Base-by-base conservation (phyloP, 2,329 filamentous ascomycete genomes). In the Trichoderma gracile region DNA sequence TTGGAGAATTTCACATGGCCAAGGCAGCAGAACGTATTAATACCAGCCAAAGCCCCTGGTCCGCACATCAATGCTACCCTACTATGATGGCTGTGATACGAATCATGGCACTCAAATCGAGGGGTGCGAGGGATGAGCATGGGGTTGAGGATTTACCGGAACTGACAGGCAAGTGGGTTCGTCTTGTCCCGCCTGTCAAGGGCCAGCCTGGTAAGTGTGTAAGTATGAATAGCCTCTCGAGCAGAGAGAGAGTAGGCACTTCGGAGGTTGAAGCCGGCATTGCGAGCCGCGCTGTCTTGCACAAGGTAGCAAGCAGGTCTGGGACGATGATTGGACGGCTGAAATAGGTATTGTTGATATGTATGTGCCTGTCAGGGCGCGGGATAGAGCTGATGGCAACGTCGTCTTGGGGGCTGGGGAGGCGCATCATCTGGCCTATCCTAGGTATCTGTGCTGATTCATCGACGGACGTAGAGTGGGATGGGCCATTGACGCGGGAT, bases 81-180 rank as follows among this genome's bases (percentile, higher is more conserved):
- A 14, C 33, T 38, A 8, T 5, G 14, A 38, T 38, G 27, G 5
- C 6, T 30, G 27, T 30, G 27, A 30, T 30, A 30, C 27, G 27
- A 30, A 30, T 30, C 10, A 38, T 14, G 33, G 12, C 10, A 38
- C 33, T 38, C 7, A 14, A 14, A 33, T 33, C 30, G 30, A 33
- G 30, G 30, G 30, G 30, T 33, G 30, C 3, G 30, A 9, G 30
- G 10, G 30, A 33, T 9, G 30, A 47, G 25, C 40, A 33, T 45
- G 58, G 40, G 58, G 58, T 23, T 61, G 49, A 46, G 49, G 58
- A 61, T 61, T 43, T 61, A 49, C 58, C 58, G 58, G 58, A 61
- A 61, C 49, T 61, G 58, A 61, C 58, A 61, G 58, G 58, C 58
- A 61, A 61, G 47, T 61, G 47, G 58, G 40, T 45, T n/a, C 19